Evolutionary conservation across 2,329 filamentous ascomycete genomes (phyloP), one percentile per base, ranked within the genome.

Genomic region (Emmonsiellopsis sp.): DNA sequence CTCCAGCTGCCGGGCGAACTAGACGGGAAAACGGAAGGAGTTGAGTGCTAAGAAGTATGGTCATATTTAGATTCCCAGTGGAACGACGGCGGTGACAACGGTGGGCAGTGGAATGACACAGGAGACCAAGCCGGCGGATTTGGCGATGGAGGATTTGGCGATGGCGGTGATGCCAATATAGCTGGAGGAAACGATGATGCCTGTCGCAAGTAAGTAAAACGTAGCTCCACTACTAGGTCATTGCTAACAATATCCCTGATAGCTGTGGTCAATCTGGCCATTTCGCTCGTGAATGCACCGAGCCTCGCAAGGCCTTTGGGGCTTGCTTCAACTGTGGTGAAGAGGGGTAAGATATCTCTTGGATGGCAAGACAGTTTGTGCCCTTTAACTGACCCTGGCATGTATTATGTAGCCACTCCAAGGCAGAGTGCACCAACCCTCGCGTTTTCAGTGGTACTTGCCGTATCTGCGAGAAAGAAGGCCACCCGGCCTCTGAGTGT

Each of bases 251-350:
- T 42, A 10, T 10, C 36, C 49, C 54, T 62, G 52, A 61, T 37
- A 53, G 56, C 53, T 73, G 69, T 55, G 68, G 69, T 52, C 57
- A 60, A 13, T 55, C 62, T 47, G 67, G 64, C 34, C 70, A 73
- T 56, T 71, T 71, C 53, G 65, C 66, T 37, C 68, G 69, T 14
- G 70, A 76, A 13, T 77, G 74, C 53, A 67, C 73, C 2, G 68
- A 73, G 46, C 68, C 67, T 57, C 66, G 63, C 42, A 70, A 71
- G 60, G 61, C 57, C n/a, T 46, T 48, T 14, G 68, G 66, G 49
- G 67, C 63, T 14, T 76, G 73, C 60, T 75, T 73, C 65, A 76
- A 76, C 55, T 74, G 72, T 57, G 69, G 68, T 43, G 61, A 75
- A 63, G 65, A 70, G 61, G 70, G 73, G 71, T 71, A 63, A 59